phyloP scores from a whole-genome alignment of 768 basidiomycete species.

The Hericium coralloides region DNA sequence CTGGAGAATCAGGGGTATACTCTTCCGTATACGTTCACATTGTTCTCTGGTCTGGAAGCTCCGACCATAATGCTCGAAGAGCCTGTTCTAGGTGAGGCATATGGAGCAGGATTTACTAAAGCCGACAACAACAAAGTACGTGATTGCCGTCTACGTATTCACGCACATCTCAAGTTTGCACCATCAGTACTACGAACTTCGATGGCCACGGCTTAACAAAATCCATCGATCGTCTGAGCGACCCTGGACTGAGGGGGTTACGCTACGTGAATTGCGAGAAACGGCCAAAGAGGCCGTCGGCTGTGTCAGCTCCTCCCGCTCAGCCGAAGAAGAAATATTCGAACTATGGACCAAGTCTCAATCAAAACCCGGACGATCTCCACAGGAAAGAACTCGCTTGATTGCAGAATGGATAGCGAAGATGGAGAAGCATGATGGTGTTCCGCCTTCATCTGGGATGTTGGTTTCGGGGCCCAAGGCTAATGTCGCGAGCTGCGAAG shows the following conservation, averaged over 20 bases:
- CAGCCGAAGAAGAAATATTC: conserved; percentile 38
- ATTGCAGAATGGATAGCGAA: conserved; percentile 35
- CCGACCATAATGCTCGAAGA: conserved; percentile 50
- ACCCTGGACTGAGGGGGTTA: conserved; percentile 48
- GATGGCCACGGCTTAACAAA: conserved; percentile 77
- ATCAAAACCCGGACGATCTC: conserved; percentile 30
- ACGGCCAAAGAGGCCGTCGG: conserved; percentile 50
- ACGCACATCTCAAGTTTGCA: background rate
- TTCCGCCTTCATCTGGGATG: background rate
- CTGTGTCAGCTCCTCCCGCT: conserved; percentile 40
- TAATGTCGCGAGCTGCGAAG: no score
- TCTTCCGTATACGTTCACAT: conserved; percentile 47
- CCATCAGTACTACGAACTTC: conserved; percentile 67
- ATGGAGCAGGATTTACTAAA: conserved; percentile 80
- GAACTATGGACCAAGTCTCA: conserved; percentile 30
- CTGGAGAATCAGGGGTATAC: conserved; percentile 13
- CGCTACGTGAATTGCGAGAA: conserved; percentile 39
- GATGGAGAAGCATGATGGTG: conserved; percentile 22
- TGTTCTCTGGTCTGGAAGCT: conserved; percentile 36
- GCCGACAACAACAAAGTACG: conserved; percentile 43
- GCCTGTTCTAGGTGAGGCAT: conserved; percentile 65
- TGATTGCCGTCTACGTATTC: background rate
- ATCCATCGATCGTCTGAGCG: conserved; percentile 53
- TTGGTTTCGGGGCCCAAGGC: no score
- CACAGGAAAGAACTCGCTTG: conserved; percentile 30